phyloP scores from a whole-genome alignment of 768 basidiomycete species.

The Suillus plorans region DNA sequence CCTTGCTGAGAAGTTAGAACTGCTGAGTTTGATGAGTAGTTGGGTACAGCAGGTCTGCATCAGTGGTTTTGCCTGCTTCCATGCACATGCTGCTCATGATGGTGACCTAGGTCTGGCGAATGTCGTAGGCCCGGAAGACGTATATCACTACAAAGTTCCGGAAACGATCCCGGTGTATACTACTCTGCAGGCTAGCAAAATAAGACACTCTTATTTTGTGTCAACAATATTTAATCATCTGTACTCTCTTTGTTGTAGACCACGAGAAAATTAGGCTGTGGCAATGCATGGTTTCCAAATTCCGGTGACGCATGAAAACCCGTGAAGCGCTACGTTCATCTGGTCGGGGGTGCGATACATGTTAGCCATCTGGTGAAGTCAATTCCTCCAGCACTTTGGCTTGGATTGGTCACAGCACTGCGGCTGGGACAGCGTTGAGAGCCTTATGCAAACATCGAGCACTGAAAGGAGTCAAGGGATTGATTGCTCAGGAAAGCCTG shows the following conservation, averaged over 20 bases:
- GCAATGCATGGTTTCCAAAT: not conserved
- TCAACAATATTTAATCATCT: not conserved
- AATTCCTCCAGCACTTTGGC: not conserved
- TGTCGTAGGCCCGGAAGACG: no score
- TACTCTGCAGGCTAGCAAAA: no score
- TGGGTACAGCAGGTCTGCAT: not conserved
- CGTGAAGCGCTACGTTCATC: not conserved
- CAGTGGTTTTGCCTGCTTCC: not conserved
- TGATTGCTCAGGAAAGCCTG: not conserved
- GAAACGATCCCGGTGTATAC: not conserved
- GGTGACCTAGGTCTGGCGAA: not conserved
- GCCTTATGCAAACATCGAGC: not conserved
- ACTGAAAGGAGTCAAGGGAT: not conserved
- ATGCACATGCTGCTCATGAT: not conserved
- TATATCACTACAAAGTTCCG: not conserved
- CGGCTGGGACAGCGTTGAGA: not conserved
- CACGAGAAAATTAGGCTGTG: not conserved
- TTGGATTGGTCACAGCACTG: not conserved
- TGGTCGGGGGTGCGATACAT: not conserved
- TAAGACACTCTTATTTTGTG: not conserved
- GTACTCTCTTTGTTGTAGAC: not conserved
- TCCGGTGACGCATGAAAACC: no score
- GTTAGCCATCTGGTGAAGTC: not conserved
- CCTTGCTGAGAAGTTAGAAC: no score
- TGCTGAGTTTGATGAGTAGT: not conserved